phyloP scores from a whole-genome alignment of 371 early-diverging fungal genomes.

The Basidiobolus meristosporus region DNA sequence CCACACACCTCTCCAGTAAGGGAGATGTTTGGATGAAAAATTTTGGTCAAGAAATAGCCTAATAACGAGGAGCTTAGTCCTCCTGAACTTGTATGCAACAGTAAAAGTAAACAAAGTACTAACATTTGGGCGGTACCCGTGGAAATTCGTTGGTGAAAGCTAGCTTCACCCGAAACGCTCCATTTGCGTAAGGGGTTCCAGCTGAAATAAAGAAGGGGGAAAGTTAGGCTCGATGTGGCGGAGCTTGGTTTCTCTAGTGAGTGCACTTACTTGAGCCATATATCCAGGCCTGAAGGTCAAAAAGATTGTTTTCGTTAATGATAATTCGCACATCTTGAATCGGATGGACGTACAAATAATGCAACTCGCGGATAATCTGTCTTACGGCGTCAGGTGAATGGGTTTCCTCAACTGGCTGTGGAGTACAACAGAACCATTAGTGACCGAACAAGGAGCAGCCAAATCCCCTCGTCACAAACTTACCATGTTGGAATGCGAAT shows the following conservation, averaged over 20 bases:
- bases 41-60: conserved; percentile 67
- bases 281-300: conserved; percentile 66
- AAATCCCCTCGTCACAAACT: no score
- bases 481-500: no score
- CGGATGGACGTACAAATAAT: conserved; percentile 23
- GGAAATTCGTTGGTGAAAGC: conserved; percentile 42
- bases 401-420: no score
- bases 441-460: no score
- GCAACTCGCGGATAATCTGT: conserved; percentile 35
- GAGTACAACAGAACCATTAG: no score
- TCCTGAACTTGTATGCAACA: not conserved
- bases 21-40: conserved; percentile 88
- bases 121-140: conserved; percentile 46
- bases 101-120: not conserved
- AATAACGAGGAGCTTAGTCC: conserved; percentile 1
- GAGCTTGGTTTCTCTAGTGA: no score
- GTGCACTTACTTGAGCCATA: conserved; percentile 64
- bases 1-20: conserved; percentile 78
- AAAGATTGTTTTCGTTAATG: conserved; percentile 40
- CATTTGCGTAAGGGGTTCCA: conserved; percentile 63
- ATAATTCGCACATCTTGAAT: conserved; percentile 63
- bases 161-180: conserved; percentile 43
- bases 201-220: conserved; percentile 6
- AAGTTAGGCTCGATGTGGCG: not conserved
- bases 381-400: conserved; percentile 16